phyloP scores from a whole-genome alignment of 192 early-diverging fungal genomes.

The Nowakowskiella sp. region DNA sequence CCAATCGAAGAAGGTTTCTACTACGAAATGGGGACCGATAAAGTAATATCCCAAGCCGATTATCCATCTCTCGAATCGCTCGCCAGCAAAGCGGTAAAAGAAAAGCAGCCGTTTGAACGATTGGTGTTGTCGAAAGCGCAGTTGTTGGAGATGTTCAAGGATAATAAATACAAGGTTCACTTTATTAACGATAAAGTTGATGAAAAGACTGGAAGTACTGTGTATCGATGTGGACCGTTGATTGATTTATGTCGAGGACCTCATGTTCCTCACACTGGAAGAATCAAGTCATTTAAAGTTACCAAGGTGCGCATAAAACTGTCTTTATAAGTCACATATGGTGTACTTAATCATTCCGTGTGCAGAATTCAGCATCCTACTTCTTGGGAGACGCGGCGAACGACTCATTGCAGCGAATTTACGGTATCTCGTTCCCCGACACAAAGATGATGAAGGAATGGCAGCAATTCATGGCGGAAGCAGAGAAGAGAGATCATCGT shows the following conservation, averaged over 20 bases:
- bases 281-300: slow-evolving; percentile 87
- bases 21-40: slow-evolving; percentile 92
- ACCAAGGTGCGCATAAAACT: slow-evolving; percentile 51
- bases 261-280: slow-evolving; percentile 89
- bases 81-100: slow-evolving; percentile 80
- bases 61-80: slow-evolving; percentile 82
- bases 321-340: neutral
- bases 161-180: slow-evolving; percentile 97
- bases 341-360: neutral
- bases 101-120: slow-evolving; percentile 93
- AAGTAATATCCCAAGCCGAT: slow-evolving; percentile 72
- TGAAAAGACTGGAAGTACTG: slow-evolving; percentile 90
- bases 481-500: slow-evolving; percentile 91
- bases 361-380: slow-evolving; percentile 91
- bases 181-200: slow-evolving; percentile 63
- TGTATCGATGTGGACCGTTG: slow-evolving; percentile 96
- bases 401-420: slow-evolving; percentile 96
- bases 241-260: slow-evolving; percentile 96
- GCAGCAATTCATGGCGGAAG: slow-evolving; percentile 93
- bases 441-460: slow-evolving; percentile 94
- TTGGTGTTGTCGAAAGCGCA: slow-evolving; percentile 80
- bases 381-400: slow-evolving; percentile 95
- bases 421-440: slow-evolving; percentile 99
- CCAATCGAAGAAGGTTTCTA: slow-evolving; percentile 93
- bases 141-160: slow-evolving; percentile 91